phyloP scores from a whole-genome alignment of 768 basidiomycete genomes.

The Mycena kentingensis region DNA sequence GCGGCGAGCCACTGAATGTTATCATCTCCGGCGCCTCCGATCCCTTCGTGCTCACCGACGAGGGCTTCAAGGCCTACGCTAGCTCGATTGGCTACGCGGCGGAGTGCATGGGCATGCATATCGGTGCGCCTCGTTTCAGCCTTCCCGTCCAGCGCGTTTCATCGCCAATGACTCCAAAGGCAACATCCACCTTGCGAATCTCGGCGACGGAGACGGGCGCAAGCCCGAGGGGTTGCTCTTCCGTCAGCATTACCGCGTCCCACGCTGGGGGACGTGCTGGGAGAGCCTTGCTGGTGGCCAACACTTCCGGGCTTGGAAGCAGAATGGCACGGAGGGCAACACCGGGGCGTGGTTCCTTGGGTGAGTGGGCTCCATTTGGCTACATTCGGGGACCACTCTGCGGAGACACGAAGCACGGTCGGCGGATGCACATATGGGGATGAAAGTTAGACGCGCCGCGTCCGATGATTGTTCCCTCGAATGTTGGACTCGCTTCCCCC shows the following conservation, averaged over 20 bases:
- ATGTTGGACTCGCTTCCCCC: no score
- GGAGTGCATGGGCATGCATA: constrained; percentile 72
- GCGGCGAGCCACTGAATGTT: constrained; percentile 83
- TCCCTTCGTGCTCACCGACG: constrained; percentile 75
- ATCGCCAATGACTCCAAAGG: constrained; percentile 53
- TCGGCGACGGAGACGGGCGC: constrained; percentile 79
- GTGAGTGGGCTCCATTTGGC: constrained; percentile 40
- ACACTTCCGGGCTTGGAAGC: constrained; percentile 88
- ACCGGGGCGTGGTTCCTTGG: constrained; percentile 86
- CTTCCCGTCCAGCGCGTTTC: background rate
- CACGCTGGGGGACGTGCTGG: constrained; percentile 85
- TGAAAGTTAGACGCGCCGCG: no score
- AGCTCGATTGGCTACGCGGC: constrained; percentile 82
- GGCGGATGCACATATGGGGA: no score
- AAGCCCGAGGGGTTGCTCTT: constrained; percentile 71
- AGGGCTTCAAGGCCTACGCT: constrained; percentile 65
- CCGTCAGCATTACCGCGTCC: constrained; percentile 75
- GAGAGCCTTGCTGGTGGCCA: constrained; percentile 85
- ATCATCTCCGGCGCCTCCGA: constrained; percentile 81
- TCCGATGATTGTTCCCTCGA: no score
- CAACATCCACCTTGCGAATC: constrained; percentile 72
- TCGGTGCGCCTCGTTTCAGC: constrained; percentile 2
- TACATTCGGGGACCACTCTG: no score
- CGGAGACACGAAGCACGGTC: no score
- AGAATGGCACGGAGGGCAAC: constrained; percentile 73